phyloP scores from a whole-genome alignment of 805 yeast genomes.

The Zygoascus tannicola region DNA sequence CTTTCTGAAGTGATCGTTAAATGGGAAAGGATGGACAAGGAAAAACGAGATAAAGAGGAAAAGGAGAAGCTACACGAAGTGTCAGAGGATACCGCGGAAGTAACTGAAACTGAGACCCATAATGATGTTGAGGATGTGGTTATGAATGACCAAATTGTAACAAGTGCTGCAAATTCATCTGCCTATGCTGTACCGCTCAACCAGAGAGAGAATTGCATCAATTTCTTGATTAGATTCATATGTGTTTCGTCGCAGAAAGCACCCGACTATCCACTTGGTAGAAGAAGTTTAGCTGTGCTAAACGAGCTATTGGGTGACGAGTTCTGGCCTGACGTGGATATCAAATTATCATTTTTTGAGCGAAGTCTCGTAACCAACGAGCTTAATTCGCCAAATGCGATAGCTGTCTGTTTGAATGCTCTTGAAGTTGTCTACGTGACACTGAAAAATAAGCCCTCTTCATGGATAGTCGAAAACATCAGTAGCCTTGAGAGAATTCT shows the following conservation, averaged over 20 bases:
- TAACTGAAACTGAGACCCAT: not conserved
- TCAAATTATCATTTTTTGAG: constrained; percentile 80
- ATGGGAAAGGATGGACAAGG: constrained; percentile 57
- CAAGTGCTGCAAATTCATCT: constrained; percentile 33
- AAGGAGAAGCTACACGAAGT: not conserved
- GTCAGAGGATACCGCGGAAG: not conserved
- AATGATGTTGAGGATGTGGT: constrained; percentile 3
- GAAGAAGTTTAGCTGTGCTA: constrained; percentile 69
- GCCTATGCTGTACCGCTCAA: constrained; percentile 58
- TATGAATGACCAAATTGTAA: not conserved
- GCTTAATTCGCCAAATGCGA: constrained; percentile 44
- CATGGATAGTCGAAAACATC: constrained; percentile 72
- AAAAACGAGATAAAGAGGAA: constrained; percentile 23
- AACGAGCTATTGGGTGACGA: constrained; percentile 61
- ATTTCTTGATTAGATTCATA: constrained; percentile 77
- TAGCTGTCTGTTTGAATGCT: constrained; percentile 82
- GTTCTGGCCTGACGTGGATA: constrained; percentile 84
- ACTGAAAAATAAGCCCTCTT: constrained; percentile 61
- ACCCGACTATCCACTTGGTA: constrained; percentile 73
- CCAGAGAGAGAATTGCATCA: constrained; percentile 82
- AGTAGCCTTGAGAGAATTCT: constrained; percentile 60
- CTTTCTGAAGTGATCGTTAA: constrained; percentile 72
- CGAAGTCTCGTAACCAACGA: constrained; percentile 76
- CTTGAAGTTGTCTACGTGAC: constrained; percentile 81
- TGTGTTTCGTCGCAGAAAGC: constrained; percentile 81